Conservation (phyloP, 306 rosid genomes). For the Lablab purpureus region DNA sequence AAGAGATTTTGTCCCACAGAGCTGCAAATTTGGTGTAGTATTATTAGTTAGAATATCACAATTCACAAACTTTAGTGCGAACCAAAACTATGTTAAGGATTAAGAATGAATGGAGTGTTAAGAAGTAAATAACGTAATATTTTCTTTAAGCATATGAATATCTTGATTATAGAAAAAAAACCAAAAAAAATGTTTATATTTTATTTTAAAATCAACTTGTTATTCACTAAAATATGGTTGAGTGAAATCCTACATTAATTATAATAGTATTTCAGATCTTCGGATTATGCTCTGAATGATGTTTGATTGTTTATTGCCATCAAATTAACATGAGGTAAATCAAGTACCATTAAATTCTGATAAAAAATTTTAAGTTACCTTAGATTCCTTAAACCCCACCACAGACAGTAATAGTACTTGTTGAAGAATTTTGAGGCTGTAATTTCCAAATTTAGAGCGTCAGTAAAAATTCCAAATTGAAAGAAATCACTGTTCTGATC, state of each 20-base stretch:
- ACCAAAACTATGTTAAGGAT: slow-evolving; percentile 8
- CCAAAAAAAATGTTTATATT: not conserved
- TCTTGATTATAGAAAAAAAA: slow-evolving; percentile 3
- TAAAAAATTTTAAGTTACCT: slow-evolving; percentile 47
- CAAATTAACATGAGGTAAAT: too few relatives aligned
- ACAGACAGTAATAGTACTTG: slow-evolving; percentile 59
- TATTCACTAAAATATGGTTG: not conserved
- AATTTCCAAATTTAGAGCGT: slow-evolving; percentile 50
- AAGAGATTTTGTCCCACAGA: slow-evolving; percentile 65
- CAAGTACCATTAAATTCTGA: too few relatives aligned
- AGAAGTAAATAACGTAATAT: not conserved
- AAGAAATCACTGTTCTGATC: slow-evolving; percentile 51
- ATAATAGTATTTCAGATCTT: not conserved
- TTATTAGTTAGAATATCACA: slow-evolving; percentile 34
- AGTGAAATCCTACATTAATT: slow-evolving; percentile 9
- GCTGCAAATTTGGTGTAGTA: slow-evolving; percentile 49
- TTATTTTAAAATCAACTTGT: not conserved
- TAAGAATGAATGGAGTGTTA: not conserved
- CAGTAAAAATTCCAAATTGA: slow-evolving; percentile 63
- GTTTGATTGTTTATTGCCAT: not conserved
- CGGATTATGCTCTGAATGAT: slow-evolving; percentile 3
- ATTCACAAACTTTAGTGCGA: not conserved
- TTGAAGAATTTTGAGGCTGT: slow-evolving; percentile 56
- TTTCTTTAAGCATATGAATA: not conserved
- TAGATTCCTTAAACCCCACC: slow-evolving; percentile 63